Evolutionary conservation across 352 stramenopile species (phyloP), one percentile per base, ranked within the genome.

Genomic region (Globisporangium nagaii): DNA sequence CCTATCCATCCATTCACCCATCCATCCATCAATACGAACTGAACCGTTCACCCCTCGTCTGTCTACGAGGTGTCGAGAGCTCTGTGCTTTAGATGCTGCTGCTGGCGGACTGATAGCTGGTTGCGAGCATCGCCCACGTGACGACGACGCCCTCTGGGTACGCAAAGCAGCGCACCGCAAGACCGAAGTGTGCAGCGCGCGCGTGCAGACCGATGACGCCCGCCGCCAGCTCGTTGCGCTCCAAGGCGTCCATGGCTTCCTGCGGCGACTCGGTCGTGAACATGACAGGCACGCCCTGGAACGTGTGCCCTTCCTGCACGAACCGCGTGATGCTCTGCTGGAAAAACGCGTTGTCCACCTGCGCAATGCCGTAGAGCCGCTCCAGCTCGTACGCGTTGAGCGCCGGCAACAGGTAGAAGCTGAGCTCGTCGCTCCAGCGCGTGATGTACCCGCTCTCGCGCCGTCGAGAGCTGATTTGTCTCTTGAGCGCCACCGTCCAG

Each of bases 321-420:
- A 83, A 86, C 8, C 67, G 72, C 39, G 82, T 88, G 49, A 96
- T 81, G 46, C 70, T 87, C 25, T 88, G 79, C 53, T 90, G 78
- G 57, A 96, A 96, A 37, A 95, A 76, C 2, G 64, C 71, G 50
- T 91, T 94, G 43, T 90, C 84, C 1, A 90, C 59, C 49, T 86
- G 73, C 4, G 72, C 51, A 9, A 87, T 51, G 34, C 66, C 68
- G 57, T 91, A 81, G 15, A 89, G 53, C 8, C 86, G 75, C 62
- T 96, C 88, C 40, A 87, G 56, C 34, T 96, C 88, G 63, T 96
- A 96, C 13, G 86, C 85, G 39, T 79, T 79, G 19, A 96, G 73
- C n/a, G 88, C 86, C 24, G 86, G 87, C 9, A 88, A 66, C 41
- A 96, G 58, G 45, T 80, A 86, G 56, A 92, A 90, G 49, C 66